Base-by-base conservation (phyloP, 208 protist genomes). In the Trypanosomatidae sp. region DNA sequence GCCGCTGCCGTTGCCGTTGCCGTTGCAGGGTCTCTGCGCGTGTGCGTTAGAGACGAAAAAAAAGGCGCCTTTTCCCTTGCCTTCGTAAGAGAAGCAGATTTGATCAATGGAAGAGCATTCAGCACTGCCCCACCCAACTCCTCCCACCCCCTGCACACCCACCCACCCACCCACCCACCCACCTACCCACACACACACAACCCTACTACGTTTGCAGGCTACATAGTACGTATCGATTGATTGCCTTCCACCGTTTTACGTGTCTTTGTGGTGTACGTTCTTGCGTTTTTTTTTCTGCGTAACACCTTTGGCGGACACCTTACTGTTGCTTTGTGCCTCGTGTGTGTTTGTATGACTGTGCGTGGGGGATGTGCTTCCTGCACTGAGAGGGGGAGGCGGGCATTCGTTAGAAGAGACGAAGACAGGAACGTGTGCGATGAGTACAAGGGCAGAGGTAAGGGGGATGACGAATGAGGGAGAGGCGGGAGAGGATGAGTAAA, bases 331-430 rank as follows among this genome's bases (percentile, higher is more conserved):
- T 53, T 28, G 50, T 55, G 50, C 25, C 22, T 55, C 25, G 50
- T 55, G 22, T 55, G 50, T 55, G 50, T 3, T 12, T 25, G 25
- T 28, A 39, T 39, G 36, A 39, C 36, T 39, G 50, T 25, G 50
- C 50, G 22, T 55, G 50, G 8, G 36, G 50, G 22, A 55, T 2
- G 8, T 22, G 50, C 50, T 13, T 9, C 8, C 1, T 55, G 22
- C 9, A 12, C 50, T 55, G 50, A n/a, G 22, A 55, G 65, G 71
- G 50, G 50, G 6, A n/a, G 5, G 49, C 5, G 17, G 13, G 47
- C 6, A n/a, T 9, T 19, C 22, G 22, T 55, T 55, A 22, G 22
- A 55, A 55, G 49, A 68, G 25, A 84, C 73, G 30, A 75, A 75
- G 22, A 47, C 17, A 58, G 15, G 58, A 81, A 17, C 41, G 49